Evolutionary conservation across 768 basidiomycete species (phyloP).

Genomic region (Terana coerulea): DNA sequence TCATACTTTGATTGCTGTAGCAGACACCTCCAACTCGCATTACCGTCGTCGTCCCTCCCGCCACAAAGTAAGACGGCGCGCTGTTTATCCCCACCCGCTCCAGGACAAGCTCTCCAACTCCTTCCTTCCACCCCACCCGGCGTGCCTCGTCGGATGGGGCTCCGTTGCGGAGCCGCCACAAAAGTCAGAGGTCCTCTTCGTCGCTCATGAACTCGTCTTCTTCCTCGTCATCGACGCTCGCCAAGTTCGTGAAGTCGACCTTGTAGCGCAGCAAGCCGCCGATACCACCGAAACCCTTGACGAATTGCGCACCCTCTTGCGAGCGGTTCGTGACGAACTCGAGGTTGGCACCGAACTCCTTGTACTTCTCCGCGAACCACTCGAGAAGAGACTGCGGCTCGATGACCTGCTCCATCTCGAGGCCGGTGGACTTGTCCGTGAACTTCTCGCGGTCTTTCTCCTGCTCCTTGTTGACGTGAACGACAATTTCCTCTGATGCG

Average conservation of each 20-base stretch:
- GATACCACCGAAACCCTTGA: slow-evolving; percentile 98
- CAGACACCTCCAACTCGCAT: not conserved
- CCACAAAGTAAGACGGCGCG: too few relatives aligned
- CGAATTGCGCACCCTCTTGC: slow-evolving; percentile 97
- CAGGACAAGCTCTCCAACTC: slow-evolving; percentile 2
- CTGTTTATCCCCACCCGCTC: not conserved
- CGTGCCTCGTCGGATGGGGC: slow-evolving; percentile 65
- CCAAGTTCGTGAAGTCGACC: slow-evolving; percentile 88
- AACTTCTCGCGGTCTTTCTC: slow-evolving; percentile 96
- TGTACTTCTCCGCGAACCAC: slow-evolving; percentile 99
- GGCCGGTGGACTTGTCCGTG: slow-evolving; percentile 87
- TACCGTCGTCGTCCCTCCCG: not conserved
- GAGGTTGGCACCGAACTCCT: slow-evolving; percentile 92
- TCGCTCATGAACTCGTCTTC: slow-evolving; percentile 84
- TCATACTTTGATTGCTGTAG: not conserved
- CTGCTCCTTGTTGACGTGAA: slow-evolving; percentile 76
- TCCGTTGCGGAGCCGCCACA: slow-evolving; percentile 76
- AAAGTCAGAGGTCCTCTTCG: slow-evolving; percentile 80
- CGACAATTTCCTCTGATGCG: slow-evolving; percentile 72
- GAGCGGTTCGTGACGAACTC: slow-evolving; percentile 96
- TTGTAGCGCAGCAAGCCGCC: slow-evolving; percentile 96
- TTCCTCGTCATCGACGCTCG: slow-evolving; percentile 68
- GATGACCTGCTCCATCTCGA: slow-evolving; percentile 87
- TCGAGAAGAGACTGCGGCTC: slow-evolving; percentile 91
- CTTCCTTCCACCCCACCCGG: slow-evolving; percentile 55